Base-by-base conservation (phyloP, 2,329 filamentous ascomycete genomes). In the Trichoderma atroviride region DNA sequence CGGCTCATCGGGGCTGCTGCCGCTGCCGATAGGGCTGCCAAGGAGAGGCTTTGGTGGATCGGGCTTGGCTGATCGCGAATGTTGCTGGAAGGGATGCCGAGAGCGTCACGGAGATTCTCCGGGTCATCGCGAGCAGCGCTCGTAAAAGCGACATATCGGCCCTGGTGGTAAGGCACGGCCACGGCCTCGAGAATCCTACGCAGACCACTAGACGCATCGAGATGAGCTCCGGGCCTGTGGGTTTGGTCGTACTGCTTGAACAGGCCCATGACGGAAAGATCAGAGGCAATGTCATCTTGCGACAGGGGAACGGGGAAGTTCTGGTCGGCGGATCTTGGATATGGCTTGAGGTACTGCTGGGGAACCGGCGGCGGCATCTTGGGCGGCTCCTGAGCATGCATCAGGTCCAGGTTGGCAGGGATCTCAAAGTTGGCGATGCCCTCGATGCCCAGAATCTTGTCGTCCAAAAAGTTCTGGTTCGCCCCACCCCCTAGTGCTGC, bases 381-480 rank as follows among this genome's bases (percentile, higher is more conserved):
- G 62, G 87, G 82, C 10, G 80, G 86, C 74, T 88, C 87, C 37
- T 84, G 83, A 4, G 81, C 81, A 56, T 85, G 81, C 72, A 88
- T 81, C 70, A 87, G 83, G 71, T 88, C 85, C 55, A 90, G 81
- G 74, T 88, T 89, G 58, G 83, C 81, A 0, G 86, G 85, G 33
- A 88, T 80, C 74, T 88, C 86, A 71, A 89, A 86, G 73, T 87
- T 89, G 70, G 84, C 81, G 56, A 90, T 81, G 27, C 84, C 86
- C 75, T 90, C 88, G 33, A 90, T 82, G 16, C 88, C 88, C 14
- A 88, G 80, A 50, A 87, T 80, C 74, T 84, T 86, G 75, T 87
- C 85, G 71, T 89, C 87, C 43, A 85, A 75, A 71, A 87, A 87
- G 74, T 87, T 88, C 66, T 85, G 83, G 70, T 82, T 82, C 64